A percentile compares a stretch with the other conserved stretches of the same genome.
These are phyloP conservation scores for Tephrocybe sp. DNA, from an alignment of 768 basidiomycete genomes.

Conservation along the genomic window DNA sequence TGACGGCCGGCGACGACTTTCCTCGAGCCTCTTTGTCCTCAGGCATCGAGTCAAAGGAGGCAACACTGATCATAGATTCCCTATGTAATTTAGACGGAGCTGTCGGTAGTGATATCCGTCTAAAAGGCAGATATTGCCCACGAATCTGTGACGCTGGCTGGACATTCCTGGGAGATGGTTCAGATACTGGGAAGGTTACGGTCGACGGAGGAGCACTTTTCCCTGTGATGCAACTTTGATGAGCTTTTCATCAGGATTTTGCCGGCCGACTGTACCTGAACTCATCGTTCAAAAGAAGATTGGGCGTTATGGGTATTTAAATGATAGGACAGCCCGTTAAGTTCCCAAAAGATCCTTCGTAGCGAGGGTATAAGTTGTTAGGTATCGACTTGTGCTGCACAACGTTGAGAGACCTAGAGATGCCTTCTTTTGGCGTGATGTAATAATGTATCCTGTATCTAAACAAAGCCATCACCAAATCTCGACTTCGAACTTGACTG, in stretches of 20 bases:
- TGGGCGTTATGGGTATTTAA: background rate
- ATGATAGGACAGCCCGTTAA: background rate
- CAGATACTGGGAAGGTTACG: conserved; percentile 28
- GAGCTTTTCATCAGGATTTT: background rate
- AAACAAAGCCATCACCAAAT: too few species aligned
- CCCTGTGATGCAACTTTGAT: conserved; percentile 8
- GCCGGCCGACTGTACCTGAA: conserved; percentile 7
- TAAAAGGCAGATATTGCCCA: conserved; percentile 56
- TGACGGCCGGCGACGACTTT: conserved; percentile 29
- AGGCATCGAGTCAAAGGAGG: conserved; percentile 71
- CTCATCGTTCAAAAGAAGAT: conserved; percentile 1
- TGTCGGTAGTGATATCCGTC: conserved; percentile 61
- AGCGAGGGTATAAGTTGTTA: background rate
- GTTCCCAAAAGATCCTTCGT: too few species aligned
- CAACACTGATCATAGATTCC: conserved; percentile 67
- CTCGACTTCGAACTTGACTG: too few species aligned
- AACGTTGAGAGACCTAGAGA: background rate
- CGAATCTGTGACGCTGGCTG: conserved; percentile 33
- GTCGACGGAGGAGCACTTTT: conserved; percentile 17
- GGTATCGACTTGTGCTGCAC: too few species aligned
- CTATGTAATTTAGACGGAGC: conserved; percentile 52
- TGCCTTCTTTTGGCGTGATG: background rate
- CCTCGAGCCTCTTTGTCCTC: conserved; percentile 42
- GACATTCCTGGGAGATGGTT: conserved; percentile 17
- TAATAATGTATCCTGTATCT: background rate